phyloP scores from a whole-genome alignment of 345 rosid species.

The Ceriops zippeliana region DNA sequence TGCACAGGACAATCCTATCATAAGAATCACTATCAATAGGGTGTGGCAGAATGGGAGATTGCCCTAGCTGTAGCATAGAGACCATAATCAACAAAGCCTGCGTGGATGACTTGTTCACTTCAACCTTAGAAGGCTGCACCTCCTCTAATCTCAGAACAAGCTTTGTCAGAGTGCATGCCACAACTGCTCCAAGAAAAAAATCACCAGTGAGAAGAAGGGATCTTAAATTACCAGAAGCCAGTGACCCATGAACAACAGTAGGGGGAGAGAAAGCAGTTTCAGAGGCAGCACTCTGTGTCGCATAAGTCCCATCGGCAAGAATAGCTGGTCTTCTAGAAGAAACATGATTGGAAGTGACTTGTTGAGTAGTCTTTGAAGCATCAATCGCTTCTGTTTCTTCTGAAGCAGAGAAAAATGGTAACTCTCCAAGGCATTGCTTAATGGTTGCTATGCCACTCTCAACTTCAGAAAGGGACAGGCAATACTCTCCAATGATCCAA shows the following conservation, averaged over 20 bases:
- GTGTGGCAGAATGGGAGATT: constrained; percentile 78
- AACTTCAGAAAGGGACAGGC: constrained; percentile 81
- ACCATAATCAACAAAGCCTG: constrained; percentile 83
- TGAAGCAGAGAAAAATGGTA: constrained; percentile 65
- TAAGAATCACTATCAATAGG: constrained; percentile 90
- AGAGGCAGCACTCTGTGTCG: constrained; percentile 89
- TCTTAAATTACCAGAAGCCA: constrained; percentile 74
- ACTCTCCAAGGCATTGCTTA: constrained; percentile 85
- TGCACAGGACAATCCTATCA: constrained; percentile 80
- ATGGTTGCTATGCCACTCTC: constrained; percentile 76
- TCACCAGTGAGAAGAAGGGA: constrained; percentile 91
- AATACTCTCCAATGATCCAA: constrained; percentile 91
- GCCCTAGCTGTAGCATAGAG: constrained; percentile 92
- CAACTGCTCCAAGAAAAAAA: constrained; percentile 98
- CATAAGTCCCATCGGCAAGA: constrained; percentile 91
- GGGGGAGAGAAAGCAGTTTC: constrained; percentile 84
- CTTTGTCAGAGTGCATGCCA: constrained; percentile 85
- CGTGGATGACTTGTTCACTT: constrained; percentile 60
- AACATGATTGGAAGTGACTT: constrained; percentile 48
- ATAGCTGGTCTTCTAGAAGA: constrained; percentile 82
- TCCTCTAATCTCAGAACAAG: constrained; percentile 91
- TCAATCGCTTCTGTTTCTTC: constrained; percentile 71
- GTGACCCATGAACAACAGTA: constrained; percentile 69
- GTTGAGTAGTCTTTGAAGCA: constrained; percentile 53
- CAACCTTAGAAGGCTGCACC: constrained; percentile 75